These are phyloP conservation scores for Parafenestella ontariensis DNA, from an alignment of 2,329 filamentous ascomycete genomes.

Conservation along the genomic window DNA sequence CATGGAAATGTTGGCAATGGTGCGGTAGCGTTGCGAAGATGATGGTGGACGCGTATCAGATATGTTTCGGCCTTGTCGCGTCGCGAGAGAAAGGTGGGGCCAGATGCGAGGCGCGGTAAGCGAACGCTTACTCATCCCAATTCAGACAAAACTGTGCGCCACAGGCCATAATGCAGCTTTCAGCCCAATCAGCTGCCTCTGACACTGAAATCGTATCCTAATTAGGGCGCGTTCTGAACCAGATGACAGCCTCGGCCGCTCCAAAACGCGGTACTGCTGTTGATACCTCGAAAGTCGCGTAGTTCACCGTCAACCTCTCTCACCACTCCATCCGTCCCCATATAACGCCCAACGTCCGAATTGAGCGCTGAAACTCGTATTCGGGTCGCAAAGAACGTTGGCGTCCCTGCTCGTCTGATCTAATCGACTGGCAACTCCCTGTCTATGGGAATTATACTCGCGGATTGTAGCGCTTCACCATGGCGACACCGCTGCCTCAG, in stretches of 20 bases:
- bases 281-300: conserved; percentile 22
- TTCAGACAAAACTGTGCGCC: conserved; percentile 12
- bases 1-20: conserved; percentile 26
- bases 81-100: conserved; percentile 21
- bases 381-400: conserved; percentile 33
- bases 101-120: conserved; percentile 2
- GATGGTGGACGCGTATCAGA: conserved; percentile 31
- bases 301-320: conserved; percentile 15
- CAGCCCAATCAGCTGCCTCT: conserved; percentile 15
- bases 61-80: conserved; percentile 36
- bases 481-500: conserved; percentile 33
- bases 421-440: conserved; percentile 30
- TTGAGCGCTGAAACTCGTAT: conserved; percentile 35
- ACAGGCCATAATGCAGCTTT: conserved; percentile 5
- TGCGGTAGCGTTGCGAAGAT: conserved; percentile 31
- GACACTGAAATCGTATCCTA: conserved; percentile 1
- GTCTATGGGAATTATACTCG: conserved; percentile 14
- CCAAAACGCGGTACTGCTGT: conserved; percentile 13
- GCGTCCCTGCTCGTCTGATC: conserved; percentile 13
- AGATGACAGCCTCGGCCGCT: neutral
- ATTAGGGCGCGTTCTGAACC: conserved; percentile 1
- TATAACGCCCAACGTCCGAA: conserved; percentile 31
- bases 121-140: conserved; percentile 19
- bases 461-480: conserved; percentile 21
- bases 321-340: conserved; percentile 24